phyloP scores from a whole-genome alignment of 2,329 filamentous ascomycete genomes.

The Catunica adiposa region DNA sequence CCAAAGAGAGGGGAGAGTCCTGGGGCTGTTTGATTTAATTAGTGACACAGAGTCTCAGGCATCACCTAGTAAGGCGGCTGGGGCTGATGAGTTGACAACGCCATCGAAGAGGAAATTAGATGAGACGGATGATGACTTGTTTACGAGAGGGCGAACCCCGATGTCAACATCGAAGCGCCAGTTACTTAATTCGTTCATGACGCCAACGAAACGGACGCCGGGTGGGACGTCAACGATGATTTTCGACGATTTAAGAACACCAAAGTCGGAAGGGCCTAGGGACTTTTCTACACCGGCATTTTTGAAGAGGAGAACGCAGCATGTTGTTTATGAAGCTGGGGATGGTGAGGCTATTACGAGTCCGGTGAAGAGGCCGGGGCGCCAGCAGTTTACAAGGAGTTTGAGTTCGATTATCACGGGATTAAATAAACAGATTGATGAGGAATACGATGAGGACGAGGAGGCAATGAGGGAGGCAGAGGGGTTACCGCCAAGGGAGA shows the following conservation, averaged over 20 bases:
- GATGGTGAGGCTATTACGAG: background rate
- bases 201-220: constrained; percentile 39
- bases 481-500: constrained; percentile 14
- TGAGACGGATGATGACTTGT: constrained; percentile 16
- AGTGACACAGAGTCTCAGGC: constrained; percentile 29
- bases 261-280: constrained; percentile 33
- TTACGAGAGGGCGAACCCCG: constrained; percentile 31
- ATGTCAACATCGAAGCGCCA: constrained; percentile 43
- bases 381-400: constrained; percentile 48
- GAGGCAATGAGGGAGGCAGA: constrained; percentile 61
- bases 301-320: constrained; percentile 25
- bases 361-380: constrained; percentile 26
- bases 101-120: constrained; percentile 28
- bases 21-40: constrained; percentile 62
- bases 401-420: constrained; percentile 59
- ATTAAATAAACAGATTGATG: constrained; percentile 52
- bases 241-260: constrained; percentile 23
- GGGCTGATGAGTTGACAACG: constrained; percentile 21
- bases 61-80: constrained; percentile 8
- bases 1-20: constrained; percentile 58
- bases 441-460: constrained; percentile 54
- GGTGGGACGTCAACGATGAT: constrained; percentile 17
- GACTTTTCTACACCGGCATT: constrained; percentile 57
- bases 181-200: constrained; percentile 46
- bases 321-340: background rate